phyloP scores from a whole-genome alignment of 148 eudicot genomes.

The Amaranthus hypochondriacus region DNA sequence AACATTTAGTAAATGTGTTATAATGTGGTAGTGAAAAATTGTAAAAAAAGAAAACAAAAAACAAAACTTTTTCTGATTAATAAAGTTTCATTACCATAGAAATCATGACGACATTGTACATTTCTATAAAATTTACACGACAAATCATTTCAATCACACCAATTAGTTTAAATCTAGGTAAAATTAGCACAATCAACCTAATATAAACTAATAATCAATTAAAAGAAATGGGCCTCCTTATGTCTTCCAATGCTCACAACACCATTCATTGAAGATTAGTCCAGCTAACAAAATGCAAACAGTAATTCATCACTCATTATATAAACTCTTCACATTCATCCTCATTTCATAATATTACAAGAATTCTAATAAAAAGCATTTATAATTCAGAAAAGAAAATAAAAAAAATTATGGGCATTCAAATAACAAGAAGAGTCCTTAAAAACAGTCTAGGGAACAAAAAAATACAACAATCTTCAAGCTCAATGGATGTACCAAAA shows the following conservation, averaged over 20 bases:
- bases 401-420: slow-evolving; percentile 23
- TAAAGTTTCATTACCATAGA: no score
- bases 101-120: no score
- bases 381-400: not conserved
- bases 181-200: no score
- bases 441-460: slow-evolving; percentile 20
- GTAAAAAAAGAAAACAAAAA: no score
- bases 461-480: slow-evolving; percentile 11
- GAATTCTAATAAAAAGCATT: not conserved
- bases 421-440: slow-evolving; percentile 20
- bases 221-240: slow-evolving; percentile 26
- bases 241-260: slow-evolving; percentile 22
- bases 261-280: not conserved
- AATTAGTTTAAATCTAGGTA: no score
- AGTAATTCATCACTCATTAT: slow-evolving; percentile 5
- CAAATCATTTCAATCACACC: no score
- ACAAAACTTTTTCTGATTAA: no score
- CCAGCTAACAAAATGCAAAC: slow-evolving; percentile 2
- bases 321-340: not conserved
- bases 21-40: no score
- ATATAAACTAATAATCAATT: slow-evolving; percentile 18
- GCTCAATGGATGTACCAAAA: slow-evolving; percentile 28
- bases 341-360: not conserved
- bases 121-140: no score
- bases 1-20: no score